Percentiles rank a stretch among this genome's conserved stretches.
phyloP scores from a whole-genome alignment of 768 basidiomycete species.

The Mycena venus region DNA sequence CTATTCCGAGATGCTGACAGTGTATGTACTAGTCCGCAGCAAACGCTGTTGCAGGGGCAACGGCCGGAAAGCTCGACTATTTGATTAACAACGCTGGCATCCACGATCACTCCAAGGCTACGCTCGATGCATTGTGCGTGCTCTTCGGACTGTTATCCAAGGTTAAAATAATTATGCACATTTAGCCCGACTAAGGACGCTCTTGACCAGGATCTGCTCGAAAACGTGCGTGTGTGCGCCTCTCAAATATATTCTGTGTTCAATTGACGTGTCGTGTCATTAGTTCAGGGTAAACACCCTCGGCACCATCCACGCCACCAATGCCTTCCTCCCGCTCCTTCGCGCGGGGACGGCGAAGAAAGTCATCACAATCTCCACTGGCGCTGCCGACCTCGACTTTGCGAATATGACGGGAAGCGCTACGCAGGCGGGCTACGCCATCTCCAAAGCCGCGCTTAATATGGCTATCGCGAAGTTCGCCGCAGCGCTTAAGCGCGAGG shows the following conservation, averaged over 20 bases:
- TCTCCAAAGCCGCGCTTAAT: conserved; percentile 54
- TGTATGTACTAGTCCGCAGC: conserved; percentile 10
- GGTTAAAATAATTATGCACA: not conserved
- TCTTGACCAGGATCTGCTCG: conserved; percentile 4
- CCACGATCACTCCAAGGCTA: not conserved
- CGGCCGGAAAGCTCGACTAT: conserved; percentile 12
- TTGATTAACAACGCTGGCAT: conserved; percentile 20
- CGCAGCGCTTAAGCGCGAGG: conserved; percentile 43
- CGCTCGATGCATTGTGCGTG: not conserved
- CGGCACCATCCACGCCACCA: conserved; percentile 6
- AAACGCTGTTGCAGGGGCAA: not conserved
- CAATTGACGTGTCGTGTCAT: too few species aligned
- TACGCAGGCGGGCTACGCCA: conserved; percentile 41
- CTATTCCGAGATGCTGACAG: too few species aligned
- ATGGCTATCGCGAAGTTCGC: conserved; percentile 54
- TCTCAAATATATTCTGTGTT: not conserved
- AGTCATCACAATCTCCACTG: conserved; percentile 48
- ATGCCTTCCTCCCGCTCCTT: conserved; percentile 25
- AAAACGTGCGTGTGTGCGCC: not conserved
- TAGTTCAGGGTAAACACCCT: not conserved
- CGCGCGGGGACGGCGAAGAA: conserved; percentile 45
- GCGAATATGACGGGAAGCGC: conserved; percentile 26
- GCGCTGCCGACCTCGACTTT: conserved; percentile 43
- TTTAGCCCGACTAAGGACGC: not conserved
- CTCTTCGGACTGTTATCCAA: too few species aligned